These are phyloP conservation scores for Pichia paraexigua DNA, from an alignment of 805 yeast genomes.

Conservation along the genomic window DNA sequence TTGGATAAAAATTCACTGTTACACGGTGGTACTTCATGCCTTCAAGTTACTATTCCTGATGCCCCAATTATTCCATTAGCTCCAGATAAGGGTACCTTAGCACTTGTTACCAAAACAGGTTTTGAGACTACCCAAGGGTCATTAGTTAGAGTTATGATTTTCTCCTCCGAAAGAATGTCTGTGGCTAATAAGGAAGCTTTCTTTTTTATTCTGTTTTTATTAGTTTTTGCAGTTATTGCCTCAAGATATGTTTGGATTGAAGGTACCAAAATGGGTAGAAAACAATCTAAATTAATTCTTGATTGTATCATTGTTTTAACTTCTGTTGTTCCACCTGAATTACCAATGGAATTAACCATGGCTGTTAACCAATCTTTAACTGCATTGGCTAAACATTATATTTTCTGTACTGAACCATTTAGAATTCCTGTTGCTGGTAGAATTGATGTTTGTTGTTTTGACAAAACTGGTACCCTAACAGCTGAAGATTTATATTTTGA, in stretches of 20 bases:
- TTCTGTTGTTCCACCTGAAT: conserved; percentile 97
- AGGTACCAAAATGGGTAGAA: conserved; percentile 92
- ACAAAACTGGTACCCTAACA: conserved; percentile 96
- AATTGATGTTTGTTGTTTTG: conserved; percentile 96
- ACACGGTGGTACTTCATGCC: conserved; percentile 94
- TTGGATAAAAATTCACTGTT: conserved; percentile 81
- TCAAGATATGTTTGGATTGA: conserved; percentile 98
- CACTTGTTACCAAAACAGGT: conserved; percentile 89
- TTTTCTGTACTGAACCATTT: conserved; percentile 97
- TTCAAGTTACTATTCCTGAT: conserved; percentile 77
- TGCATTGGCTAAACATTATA: conserved; percentile 77
- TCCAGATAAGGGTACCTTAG: conserved; percentile 90
- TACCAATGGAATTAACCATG: conserved; percentile 98
- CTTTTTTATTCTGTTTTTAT: conserved; percentile 81
- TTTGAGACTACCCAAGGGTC: conserved; percentile 98
- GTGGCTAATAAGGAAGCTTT: conserved; percentile 94
- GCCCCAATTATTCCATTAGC: conserved; percentile 45
- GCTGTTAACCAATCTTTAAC: conserved; percentile 91
- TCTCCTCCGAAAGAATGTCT: conserved; percentile 91
- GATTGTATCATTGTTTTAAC: conserved; percentile 95
- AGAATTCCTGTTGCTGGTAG: conserved; percentile 97
- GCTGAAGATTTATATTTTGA: conserved; percentile 95
- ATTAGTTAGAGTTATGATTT: conserved; percentile 94
- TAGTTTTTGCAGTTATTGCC: conserved; percentile 89
- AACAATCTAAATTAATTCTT: conserved; percentile 84